Evolutionary conservation across 179 eudicot species (phyloP), one percentile per base, ranked within the genome.

Genomic region (Gypsophila paniculata): DNA sequence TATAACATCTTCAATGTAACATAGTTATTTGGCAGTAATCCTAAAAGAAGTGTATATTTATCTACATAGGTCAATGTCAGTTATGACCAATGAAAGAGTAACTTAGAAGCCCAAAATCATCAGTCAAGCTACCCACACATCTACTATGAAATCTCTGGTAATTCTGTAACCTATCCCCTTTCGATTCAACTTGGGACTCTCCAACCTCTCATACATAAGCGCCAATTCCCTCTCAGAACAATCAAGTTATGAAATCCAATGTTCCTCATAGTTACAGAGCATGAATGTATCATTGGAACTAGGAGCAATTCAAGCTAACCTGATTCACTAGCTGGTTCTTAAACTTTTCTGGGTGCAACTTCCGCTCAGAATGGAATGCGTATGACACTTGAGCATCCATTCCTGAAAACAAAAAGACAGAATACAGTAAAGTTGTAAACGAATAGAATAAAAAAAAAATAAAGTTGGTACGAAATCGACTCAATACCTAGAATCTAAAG

Each of bases 351-450:
- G 99, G 99, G 77, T 94, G 82, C 67, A 84, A 67, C 82, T 94
- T 94, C 61, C 99, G 77, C 87, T 94, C 97, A 67, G 90, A 86
- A 75, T 94, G 97, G 78, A 94, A 94, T 54, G 94, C 94, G 64
- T 91, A 91, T 3, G 99, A 94, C 65, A 94, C 90, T 80, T 94
- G 95, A 55, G 99, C 97, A 82, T 94, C 99, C 97, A 94, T 94
- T 38, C 99, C 99, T 94, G 88, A 34, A 74, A 38, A 61, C 36
- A 25, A 68, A 34, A 61, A 49, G 42, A 51, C 49, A 74, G 19
- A 57, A 57, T n/a, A 64, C 22, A 51, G 12, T 42, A 70, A 6
- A 32, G 52, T 53, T 10, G 65, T 26, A 13, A 65, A 36, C n/a
- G n/a, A 52, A 44, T 5, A 51, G 22, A 21, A 51, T 49, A n/a